Conservation (phyloP, 495 filamentous ascomycete genomes). For the Pyrenula aspistea region DNA sequence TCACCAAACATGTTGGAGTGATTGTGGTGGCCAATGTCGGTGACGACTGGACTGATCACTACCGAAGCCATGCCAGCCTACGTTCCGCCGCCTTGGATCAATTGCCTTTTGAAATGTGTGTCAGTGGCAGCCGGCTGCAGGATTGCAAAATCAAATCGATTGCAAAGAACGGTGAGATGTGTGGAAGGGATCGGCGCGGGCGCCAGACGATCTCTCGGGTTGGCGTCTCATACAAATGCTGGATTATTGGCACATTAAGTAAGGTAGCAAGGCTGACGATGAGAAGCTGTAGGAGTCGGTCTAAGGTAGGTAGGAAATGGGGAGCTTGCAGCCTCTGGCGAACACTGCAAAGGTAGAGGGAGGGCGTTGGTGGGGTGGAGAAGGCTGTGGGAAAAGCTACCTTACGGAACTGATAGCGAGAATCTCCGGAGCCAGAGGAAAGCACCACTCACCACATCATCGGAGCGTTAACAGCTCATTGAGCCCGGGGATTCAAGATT, state of each 20-base stretch:
- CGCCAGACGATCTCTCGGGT: neutral
- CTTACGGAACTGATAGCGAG: too few species aligned
- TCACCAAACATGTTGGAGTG: slow-evolving; percentile 40
- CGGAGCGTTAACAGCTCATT: neutral
- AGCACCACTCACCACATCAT: neutral
- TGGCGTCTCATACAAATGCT: neutral
- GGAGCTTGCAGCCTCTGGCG: neutral
- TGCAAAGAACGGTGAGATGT: neutral
- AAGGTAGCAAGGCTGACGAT: neutral
- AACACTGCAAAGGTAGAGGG: neutral
- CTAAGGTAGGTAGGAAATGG: too few species aligned
- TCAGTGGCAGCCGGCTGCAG: neutral
- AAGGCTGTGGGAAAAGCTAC: too few species aligned
- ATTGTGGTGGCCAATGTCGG: slow-evolving; percentile 26
- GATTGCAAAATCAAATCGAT: neutral
- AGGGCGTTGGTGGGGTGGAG: neutral
- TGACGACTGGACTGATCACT: slow-evolving; percentile 31
- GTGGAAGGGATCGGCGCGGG: neutral
- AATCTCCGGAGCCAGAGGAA: neutral
- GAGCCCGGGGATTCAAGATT: neutral
- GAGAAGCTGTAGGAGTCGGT: neutral
- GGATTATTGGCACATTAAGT: neutral
- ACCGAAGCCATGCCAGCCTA: slow-evolving; percentile 31
- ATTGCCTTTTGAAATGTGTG: neutral
- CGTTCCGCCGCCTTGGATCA: neutral